Percentiles rank a stretch among this genome's conserved stretches.
Conservation (phyloP, 2,329 filamentous ascomycete species). For the Hymenoscyphus linearis region DNA sequence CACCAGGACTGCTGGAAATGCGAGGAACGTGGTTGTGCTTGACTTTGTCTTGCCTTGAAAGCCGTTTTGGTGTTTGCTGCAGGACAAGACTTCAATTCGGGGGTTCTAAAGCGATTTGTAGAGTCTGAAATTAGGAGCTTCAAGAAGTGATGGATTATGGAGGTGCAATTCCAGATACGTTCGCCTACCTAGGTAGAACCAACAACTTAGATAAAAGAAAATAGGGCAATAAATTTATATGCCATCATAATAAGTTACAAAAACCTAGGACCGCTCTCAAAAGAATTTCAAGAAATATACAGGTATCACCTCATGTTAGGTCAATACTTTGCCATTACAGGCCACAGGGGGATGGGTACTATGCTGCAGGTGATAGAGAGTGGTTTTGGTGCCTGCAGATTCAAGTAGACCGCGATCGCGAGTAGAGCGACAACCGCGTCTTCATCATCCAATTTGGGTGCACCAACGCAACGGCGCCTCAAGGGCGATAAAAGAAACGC, state of each 20-base stretch:
- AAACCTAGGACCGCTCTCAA: background rate
- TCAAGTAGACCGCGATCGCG: background rate
- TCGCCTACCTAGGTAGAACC: background rate
- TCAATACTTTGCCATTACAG: background rate
- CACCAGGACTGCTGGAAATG: conserved; percentile 14
- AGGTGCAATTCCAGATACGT: too few species aligned
- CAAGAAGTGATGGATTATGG: background rate
- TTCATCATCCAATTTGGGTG: background rate
- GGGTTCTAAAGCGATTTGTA: background rate
- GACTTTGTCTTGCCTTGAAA: conserved; percentile 15
- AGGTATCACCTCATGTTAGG: background rate
- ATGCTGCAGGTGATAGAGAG: too few species aligned
- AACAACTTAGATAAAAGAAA: background rate
- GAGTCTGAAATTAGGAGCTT: background rate
- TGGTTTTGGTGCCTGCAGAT: background rate
- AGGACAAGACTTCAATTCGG: background rate
- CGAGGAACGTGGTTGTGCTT: conserved; percentile 18
- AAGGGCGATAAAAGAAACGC: background rate
- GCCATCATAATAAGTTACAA: background rate
- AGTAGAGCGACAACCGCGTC: background rate
- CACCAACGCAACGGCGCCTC: background rate
- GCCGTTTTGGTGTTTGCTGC: background rate
- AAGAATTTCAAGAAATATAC: background rate
- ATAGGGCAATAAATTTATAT: background rate
- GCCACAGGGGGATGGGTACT: background rate